Evolutionary conservation across 2,329 filamentous ascomycete genomes (phyloP).

Genomic region (Ophiostoma populinum): DNA sequence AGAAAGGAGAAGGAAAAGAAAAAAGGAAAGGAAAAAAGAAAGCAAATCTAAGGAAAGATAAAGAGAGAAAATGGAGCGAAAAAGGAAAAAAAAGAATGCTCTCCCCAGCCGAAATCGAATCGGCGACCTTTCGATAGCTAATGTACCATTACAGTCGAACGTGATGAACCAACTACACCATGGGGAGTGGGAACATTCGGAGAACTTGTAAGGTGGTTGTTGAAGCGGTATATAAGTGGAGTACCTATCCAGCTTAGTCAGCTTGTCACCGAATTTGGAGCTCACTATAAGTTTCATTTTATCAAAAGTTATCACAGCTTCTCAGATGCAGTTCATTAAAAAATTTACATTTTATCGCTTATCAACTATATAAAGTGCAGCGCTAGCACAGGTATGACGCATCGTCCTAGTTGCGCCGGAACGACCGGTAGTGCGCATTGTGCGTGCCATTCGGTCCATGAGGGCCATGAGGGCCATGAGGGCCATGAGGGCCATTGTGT

Average conservation of each 20-base stretch:
- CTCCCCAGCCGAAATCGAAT: conserved; percentile 4
- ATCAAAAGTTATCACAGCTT: no score
- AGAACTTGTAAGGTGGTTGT: no score
- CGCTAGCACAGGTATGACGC: no score
- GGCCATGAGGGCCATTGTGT: no score
- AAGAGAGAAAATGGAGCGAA: neutral
- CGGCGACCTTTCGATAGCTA: conserved; percentile 3
- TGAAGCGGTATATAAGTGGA: no score
- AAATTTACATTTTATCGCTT: neutral
- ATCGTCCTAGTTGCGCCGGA: conserved; percentile 5
- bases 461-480: no score
- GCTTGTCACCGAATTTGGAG: no score
- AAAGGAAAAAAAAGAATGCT: neutral
- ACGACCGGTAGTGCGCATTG: conserved; percentile 2
- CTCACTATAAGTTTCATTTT: no score
- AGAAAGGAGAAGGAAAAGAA: neutral
- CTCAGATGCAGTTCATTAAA: no score
- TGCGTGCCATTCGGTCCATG: neutral
- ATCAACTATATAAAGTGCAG: no score
- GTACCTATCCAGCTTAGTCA: no score
- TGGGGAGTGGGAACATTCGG: conserved; percentile 1
- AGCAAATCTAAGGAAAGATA: neutral
- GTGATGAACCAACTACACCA: conserved; percentile 4
- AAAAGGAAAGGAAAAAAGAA: neutral
- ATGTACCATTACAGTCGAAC: conserved; percentile 4